A percentile compares a stretch with the other conserved stretches of the same genome.
Conservation (phyloP, 2,329 filamentous ascomycete genomes). For the Verticillium zaregamsianum region DNA sequence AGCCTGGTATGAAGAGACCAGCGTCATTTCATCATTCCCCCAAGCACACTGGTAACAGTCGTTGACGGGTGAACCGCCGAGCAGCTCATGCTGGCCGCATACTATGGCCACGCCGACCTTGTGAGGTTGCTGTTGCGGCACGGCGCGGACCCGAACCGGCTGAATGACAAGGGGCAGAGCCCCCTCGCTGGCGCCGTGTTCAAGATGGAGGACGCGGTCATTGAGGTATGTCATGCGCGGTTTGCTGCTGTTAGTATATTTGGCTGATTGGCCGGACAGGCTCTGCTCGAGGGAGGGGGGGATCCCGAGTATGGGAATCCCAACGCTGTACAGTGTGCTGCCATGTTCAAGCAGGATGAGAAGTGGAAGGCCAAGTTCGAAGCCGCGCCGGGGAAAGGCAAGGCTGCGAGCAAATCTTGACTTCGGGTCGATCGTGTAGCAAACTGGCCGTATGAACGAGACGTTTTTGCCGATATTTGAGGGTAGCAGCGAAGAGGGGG, state of each 20-base stretch:
- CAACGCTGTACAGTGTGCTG: slow-evolving; percentile 42
- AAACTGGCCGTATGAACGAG: no score
- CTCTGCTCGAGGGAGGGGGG: slow-evolving; percentile 45
- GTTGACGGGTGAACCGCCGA: background rate
- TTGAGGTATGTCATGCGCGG: slow-evolving; percentile 39
- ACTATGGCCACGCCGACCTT: slow-evolving; percentile 61
- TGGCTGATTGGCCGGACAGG: slow-evolving; percentile 22
- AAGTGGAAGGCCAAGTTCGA: slow-evolving; percentile 47
- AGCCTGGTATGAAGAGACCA: slow-evolving; percentile 46
- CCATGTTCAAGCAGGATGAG: slow-evolving; percentile 49
- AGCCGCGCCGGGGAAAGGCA: slow-evolving; percentile 41
- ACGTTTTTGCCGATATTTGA: no score
- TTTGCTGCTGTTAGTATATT: background rate
- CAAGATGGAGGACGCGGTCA: slow-evolving; percentile 62
- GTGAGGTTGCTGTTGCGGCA: slow-evolving; percentile 56
- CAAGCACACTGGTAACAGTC: background rate
- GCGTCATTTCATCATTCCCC: background rate
- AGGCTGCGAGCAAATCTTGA: slow-evolving; percentile 20
- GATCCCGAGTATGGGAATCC: slow-evolving; percentile 50
- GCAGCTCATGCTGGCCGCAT: slow-evolving; percentile 68
- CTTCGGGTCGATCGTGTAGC: background rate
- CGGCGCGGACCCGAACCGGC: slow-evolving; percentile 61
- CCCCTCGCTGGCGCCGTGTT: slow-evolving; percentile 69
- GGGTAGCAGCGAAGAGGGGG: no score
- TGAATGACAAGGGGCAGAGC: slow-evolving; percentile 67